Evolutionary conservation across 2,329 filamentous ascomycete genomes (phyloP).

Genomic region (Colletotrichum endophyticum): DNA sequence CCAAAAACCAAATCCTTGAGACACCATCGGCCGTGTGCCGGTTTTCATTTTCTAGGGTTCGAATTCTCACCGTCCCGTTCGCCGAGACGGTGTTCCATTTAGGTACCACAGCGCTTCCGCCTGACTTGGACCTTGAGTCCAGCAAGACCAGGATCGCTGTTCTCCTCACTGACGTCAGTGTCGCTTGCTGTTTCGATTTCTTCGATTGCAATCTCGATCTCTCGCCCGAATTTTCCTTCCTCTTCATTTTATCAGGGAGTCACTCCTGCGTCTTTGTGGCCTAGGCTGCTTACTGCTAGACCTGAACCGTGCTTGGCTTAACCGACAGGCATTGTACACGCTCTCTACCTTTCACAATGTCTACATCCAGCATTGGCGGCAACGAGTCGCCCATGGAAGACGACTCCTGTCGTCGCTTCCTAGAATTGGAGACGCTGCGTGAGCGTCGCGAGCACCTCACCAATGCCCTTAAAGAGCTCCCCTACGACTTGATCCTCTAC

Average conservation of each 20-base stretch:
- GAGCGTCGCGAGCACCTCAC: constrained; percentile 63
- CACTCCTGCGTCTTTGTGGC: background rate
- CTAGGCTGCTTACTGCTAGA: background rate
- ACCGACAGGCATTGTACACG: background rate
- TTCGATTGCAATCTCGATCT: background rate
- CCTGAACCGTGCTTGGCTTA: background rate
- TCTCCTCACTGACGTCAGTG: constrained; percentile 21
- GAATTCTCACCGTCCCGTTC: constrained; percentile 14
- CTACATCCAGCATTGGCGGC: constrained; percentile 6
- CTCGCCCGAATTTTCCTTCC: background rate
- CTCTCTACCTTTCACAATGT: constrained; percentile 7
- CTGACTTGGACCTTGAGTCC: constrained; percentile 14
- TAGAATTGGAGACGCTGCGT: constrained; percentile 48
- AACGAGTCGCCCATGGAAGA: constrained; percentile 10
- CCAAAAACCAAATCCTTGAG: constrained; percentile 4
- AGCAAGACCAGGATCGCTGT: constrained; percentile 16
- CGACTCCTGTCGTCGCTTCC: background rate
- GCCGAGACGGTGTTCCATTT: constrained; percentile 14
- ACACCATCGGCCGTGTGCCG: background rate
- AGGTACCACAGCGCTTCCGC: constrained; percentile 11
- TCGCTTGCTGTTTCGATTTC: constrained; percentile 4
- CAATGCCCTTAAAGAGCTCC: constrained; percentile 51
- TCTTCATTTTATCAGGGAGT: background rate
- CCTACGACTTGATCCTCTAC: constrained; percentile 69
- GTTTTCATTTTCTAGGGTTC: constrained; percentile 9